These are phyloP conservation scores for Salpingoeca rosetta DNA, from an alignment of 78 protist species.

Conservation along the genomic window DNA sequence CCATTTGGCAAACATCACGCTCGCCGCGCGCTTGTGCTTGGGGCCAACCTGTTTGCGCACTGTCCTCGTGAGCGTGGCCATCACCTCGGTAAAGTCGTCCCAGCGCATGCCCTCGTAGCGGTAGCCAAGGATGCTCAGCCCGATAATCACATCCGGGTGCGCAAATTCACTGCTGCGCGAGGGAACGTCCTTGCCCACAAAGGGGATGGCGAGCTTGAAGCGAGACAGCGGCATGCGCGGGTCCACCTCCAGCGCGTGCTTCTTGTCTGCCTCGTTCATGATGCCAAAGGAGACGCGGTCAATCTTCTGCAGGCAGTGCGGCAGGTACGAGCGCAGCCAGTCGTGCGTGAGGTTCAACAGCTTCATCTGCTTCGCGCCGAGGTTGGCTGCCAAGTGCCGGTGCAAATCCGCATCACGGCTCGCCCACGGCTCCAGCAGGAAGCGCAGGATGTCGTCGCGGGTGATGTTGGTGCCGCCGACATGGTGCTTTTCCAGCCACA, in stretches of 20 bases:
- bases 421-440: not conserved
- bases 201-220: constrained; percentile 68
- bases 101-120: constrained; percentile 38
- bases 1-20: not conserved
- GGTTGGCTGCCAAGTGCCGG: not conserved
- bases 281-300: constrained; percentile 53
- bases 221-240: constrained; percentile 25
- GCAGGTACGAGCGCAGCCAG: constrained; percentile 32
- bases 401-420: not conserved
- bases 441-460: not conserved
- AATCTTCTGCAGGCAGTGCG: constrained; percentile 47
- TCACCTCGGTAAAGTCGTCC: constrained; percentile 3
- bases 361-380: not conserved
- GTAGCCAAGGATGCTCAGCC: constrained; percentile 42
- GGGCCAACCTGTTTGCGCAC: constrained; percentile 24
- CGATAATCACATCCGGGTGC: constrained; percentile 55
- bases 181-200: constrained; percentile 70
- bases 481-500: constrained; percentile 13
- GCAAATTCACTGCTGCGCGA: constrained; percentile 38
- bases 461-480: not conserved
- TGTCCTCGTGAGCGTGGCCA: not conserved
- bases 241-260: not conserved
- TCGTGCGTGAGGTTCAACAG: constrained; percentile 40
- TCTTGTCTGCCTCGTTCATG: constrained; percentile 21
- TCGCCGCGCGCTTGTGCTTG: constrained; percentile 15